phyloP scores from a whole-genome alignment of 352 stramenopile species.

The Phytophthora ohioensis region DNA sequence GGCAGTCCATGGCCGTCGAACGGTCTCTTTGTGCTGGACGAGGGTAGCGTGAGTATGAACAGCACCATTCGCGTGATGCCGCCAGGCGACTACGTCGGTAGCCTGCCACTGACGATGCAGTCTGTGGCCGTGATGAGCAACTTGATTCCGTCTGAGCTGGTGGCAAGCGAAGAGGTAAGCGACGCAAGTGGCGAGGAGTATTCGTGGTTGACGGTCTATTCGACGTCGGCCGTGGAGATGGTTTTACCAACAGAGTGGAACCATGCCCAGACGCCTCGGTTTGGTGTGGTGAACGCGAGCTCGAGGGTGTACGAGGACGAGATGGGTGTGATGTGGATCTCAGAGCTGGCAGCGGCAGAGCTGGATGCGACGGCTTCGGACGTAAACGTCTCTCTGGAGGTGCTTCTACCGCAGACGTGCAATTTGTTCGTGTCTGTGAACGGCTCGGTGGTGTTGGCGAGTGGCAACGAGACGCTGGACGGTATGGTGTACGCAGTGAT shows the following conservation, averaged over 20 bases:
- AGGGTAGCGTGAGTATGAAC: slow-evolving; percentile 17
- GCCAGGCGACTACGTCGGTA: slow-evolving; percentile 27
- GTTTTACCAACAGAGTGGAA: slow-evolving; percentile 25
- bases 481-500: slow-evolving; percentile 11
- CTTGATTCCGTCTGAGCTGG: slow-evolving; percentile 24
- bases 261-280: slow-evolving; percentile 28
- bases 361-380: slow-evolving; percentile 21
- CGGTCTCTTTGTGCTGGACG: slow-evolving; percentile 19
- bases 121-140: slow-evolving; percentile 20
- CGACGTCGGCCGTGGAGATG: slow-evolving; percentile 21
- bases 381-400: slow-evolving; percentile 20
- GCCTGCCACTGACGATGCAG: slow-evolving; percentile 23
- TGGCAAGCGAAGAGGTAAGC: slow-evolving; percentile 1
- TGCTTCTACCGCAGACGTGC: slow-evolving; percentile 22
- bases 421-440: slow-evolving; percentile 25
- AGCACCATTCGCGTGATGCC: slow-evolving; percentile 17
- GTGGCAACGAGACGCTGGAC: slow-evolving; percentile 16
- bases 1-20: background rate
- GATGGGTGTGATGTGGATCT: slow-evolving; percentile 27
- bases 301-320: slow-evolving; percentile 39
- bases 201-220: slow-evolving; percentile 32
- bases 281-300: slow-evolving; percentile 17
- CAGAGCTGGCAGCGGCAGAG: slow-evolving; percentile 20
- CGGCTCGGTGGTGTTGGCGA: slow-evolving; percentile 1
- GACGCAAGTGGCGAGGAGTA: slow-evolving; percentile 11